Conservation (phyloP, 345 rosid species). For the Lumnitzera littorea region DNA sequence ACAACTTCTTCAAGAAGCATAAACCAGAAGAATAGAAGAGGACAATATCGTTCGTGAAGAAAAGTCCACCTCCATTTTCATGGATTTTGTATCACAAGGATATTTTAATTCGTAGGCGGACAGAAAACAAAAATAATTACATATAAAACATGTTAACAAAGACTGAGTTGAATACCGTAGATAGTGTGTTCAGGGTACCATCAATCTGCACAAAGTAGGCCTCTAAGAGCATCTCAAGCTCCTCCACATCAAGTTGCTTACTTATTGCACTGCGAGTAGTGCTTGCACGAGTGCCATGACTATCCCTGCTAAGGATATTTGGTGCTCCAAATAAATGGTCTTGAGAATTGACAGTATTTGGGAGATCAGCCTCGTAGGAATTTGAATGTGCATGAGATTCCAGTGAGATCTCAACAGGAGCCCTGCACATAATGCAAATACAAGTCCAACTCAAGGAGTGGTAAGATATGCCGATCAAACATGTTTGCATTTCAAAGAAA, state of each 20-base stretch:
- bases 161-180: constrained; percentile 50
- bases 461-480: not conserved
- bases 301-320: constrained; percentile 37
- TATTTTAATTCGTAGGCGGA: too few relatives aligned
- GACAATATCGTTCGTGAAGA: too few relatives aligned
- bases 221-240: constrained; percentile 96
- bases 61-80: too few relatives aligned
- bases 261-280: constrained; percentile 55
- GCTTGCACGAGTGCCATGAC: constrained; percentile 60
- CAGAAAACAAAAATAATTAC: too few relatives aligned
- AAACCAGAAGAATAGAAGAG: too few relatives aligned
- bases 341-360: constrained; percentile 27
- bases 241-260: constrained; percentile 75
- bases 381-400: constrained; percentile 26
- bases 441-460: not conserved
- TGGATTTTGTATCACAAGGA: too few relatives aligned
- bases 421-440: constrained; percentile 24
- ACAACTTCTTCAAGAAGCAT: too few relatives aligned
- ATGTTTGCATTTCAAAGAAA: not conserved
- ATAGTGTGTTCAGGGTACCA: constrained; percentile 82
- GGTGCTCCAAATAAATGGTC: constrained; percentile 43
- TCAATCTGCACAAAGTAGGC: constrained; percentile 95
- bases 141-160: not conserved
- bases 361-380: constrained; percentile 31
- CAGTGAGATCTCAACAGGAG: constrained; percentile 34